These are phyloP conservation scores for Fusarium sp. DNA, from an alignment of 2,329 filamentous ascomycete species.

Conservation along the genomic window DNA sequence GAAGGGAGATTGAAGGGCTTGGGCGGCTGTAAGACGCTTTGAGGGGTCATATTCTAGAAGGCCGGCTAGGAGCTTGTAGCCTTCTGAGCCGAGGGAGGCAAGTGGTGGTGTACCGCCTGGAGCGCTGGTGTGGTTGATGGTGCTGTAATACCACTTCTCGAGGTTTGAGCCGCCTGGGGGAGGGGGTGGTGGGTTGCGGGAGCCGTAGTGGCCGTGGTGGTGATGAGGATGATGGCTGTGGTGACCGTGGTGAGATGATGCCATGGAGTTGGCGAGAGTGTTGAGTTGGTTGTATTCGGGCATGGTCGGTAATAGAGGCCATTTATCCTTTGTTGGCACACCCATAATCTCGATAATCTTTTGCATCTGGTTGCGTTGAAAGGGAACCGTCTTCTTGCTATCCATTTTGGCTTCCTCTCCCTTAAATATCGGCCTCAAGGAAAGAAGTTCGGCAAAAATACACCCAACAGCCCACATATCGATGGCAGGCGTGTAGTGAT, in stretches of 20 bases:
- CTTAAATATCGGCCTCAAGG: conserved; percentile 94
- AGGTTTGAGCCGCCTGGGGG: conserved; percentile 60
- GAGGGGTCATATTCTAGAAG: conserved; percentile 93
- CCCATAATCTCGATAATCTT: conserved; percentile 98
- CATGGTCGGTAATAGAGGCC: conserved; percentile 86
- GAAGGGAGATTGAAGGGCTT: conserved; percentile 90
- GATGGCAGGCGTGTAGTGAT: conserved; percentile 97
- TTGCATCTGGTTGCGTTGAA: conserved; percentile 98
- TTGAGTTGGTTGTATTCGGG: conserved; percentile 82
- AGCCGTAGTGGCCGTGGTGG: conserved; percentile 51
- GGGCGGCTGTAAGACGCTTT: conserved; percentile 85
- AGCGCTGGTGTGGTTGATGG: conserved; percentile 67
- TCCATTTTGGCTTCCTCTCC: conserved; percentile 99
- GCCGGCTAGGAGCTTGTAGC: conserved; percentile 82
- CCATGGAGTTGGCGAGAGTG: conserved; percentile 61
- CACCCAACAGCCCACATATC: conserved; percentile 98
- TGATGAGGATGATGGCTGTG: conserved; percentile 56
- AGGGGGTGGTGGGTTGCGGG: conserved; percentile 51
- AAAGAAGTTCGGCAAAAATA: conserved; percentile 94
- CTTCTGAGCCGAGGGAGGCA: conserved; percentile 76
- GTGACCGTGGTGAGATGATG: conserved; percentile 54
- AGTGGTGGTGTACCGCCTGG: conserved; percentile 50
- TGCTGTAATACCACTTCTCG: conserved; percentile 83
- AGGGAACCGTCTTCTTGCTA: conserved; percentile 95
- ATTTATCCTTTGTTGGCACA: conserved; percentile 85